These are phyloP conservation scores for Aspergillus latus DNA, from an alignment of 2,329 filamentous ascomycete genomes.

Conservation along the genomic window DNA sequence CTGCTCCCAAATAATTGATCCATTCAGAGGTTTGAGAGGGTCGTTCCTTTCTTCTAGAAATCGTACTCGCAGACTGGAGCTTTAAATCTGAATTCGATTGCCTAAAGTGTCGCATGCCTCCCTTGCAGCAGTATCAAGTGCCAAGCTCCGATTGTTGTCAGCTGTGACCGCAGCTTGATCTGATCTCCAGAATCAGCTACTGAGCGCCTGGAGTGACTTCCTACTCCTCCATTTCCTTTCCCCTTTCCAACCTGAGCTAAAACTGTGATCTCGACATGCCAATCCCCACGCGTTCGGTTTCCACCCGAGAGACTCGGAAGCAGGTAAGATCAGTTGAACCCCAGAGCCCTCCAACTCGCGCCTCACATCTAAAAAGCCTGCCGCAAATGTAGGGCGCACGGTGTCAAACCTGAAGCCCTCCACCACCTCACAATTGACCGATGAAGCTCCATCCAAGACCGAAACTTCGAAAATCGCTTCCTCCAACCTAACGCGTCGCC, in stretches of 20 bases:
- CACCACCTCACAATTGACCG: slow-evolving; percentile 13
- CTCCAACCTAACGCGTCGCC: slow-evolving; percentile 25
- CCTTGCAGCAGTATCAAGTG: not conserved
- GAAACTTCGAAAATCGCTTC: slow-evolving; percentile 2
- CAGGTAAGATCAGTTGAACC: slow-evolving; percentile 26
- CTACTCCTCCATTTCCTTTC: not conserved
- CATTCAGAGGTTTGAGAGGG: too few relatives aligned
- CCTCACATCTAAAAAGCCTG: slow-evolving; percentile 23
- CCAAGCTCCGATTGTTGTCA: not conserved
- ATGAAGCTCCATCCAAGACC: slow-evolving; percentile 14
- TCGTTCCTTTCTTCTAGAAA: too few relatives aligned
- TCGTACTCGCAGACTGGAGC: too few relatives aligned
- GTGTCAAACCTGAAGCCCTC: slow-evolving; percentile 15
- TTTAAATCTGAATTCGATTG: too few relatives aligned
- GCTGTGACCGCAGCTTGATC: not conserved
- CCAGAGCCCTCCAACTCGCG: not conserved
- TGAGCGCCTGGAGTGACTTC: not conserved
- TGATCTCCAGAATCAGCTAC: too few relatives aligned
- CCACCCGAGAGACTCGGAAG: slow-evolving; percentile 36
- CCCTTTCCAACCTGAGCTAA: not conserved
- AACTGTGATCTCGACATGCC: slow-evolving; percentile 28
- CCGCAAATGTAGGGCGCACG: slow-evolving; percentile 25
- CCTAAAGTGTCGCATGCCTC: not conserved
- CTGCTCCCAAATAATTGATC: not conserved
- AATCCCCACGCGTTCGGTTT: slow-evolving; percentile 40